Conservation (phyloP, 768 basidiomycete species). For the Rhodotorula graminis region DNA sequence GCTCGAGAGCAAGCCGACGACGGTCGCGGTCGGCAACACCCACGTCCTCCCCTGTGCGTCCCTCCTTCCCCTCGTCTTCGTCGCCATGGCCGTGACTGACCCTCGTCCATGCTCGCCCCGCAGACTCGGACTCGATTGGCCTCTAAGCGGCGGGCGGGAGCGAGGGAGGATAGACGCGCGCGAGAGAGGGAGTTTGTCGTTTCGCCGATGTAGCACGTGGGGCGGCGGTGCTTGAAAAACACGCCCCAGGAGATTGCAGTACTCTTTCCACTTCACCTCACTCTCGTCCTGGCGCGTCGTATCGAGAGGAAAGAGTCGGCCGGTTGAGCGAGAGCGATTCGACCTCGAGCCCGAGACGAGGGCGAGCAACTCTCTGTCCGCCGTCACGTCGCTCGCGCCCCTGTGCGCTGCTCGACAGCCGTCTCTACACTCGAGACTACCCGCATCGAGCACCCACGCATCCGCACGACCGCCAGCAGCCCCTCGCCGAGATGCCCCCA, state of each 20-base stretch:
- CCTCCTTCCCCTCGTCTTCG: not conserved
- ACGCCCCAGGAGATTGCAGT: not conserved
- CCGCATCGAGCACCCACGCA: too few species aligned
- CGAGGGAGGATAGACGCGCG: not conserved
- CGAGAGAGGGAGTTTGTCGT: not conserved
- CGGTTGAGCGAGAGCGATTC: too few species aligned
- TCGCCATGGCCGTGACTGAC: too few species aligned
- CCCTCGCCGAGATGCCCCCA: not conserved
- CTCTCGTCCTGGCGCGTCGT: not conserved
- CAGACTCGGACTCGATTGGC: slow-evolving; percentile 41
- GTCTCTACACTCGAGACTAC: not conserved
- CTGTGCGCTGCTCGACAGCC: too few species aligned
- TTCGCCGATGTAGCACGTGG: not conserved
- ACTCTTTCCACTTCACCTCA: not conserved
- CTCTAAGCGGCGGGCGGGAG: slow-evolving; percentile 22
- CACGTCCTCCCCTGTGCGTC: slow-evolving; percentile 57
- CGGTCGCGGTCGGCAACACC: slow-evolving; percentile 77
- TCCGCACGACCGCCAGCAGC: not conserved
- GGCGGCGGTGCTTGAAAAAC: not conserved
- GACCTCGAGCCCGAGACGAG: too few species aligned
- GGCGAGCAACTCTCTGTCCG: too few species aligned
- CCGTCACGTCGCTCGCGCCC: not conserved
- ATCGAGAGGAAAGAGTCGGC: too few species aligned
- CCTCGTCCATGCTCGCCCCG: too few species aligned
- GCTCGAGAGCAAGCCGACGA: slow-evolving; percentile 73